Conservation (phyloP, 306 rosid genomes). For the Malus asiatica region DNA sequence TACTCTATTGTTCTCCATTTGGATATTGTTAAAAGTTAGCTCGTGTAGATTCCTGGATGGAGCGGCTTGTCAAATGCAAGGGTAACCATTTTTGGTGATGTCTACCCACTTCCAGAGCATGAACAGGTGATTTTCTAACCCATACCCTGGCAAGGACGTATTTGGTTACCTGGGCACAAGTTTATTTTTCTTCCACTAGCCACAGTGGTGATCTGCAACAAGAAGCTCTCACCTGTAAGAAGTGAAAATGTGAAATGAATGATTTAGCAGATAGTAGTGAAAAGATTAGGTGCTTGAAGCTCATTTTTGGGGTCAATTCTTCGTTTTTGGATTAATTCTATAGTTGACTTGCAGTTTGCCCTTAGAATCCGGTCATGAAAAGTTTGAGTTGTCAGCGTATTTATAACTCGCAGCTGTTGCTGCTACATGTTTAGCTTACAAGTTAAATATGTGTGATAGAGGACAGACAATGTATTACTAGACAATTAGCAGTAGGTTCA, state of each 20-base stretch:
- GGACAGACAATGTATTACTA: background rate
- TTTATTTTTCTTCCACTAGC: slow-evolving; percentile 7
- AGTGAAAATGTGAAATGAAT: background rate
- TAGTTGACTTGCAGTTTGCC: background rate
- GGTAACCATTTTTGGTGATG: slow-evolving; percentile 96
- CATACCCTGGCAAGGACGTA: slow-evolving; percentile 7
- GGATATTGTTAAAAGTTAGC: slow-evolving; percentile 30
- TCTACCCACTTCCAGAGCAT: slow-evolving; percentile 89
- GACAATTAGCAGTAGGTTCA: background rate
- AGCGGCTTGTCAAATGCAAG: slow-evolving; percentile 98
- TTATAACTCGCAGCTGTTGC: background rate
- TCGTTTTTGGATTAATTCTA: background rate
- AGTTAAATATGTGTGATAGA: background rate
- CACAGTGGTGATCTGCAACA: background rate
- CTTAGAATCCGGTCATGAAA: background rate
- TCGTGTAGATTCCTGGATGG: slow-evolving; percentile 94
- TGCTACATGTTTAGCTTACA: background rate
- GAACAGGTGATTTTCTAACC: slow-evolving; percentile 56
- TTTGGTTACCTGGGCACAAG: background rate
- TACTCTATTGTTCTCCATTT: slow-evolving; percentile 18
- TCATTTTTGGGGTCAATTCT: background rate
- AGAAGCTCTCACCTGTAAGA: background rate
- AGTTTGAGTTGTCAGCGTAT: background rate
- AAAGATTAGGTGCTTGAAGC: background rate
- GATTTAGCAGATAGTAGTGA: background rate